phyloP scores from a whole-genome alignment of 140 eudicot genomes.

The Bidens hawaiensis region DNA sequence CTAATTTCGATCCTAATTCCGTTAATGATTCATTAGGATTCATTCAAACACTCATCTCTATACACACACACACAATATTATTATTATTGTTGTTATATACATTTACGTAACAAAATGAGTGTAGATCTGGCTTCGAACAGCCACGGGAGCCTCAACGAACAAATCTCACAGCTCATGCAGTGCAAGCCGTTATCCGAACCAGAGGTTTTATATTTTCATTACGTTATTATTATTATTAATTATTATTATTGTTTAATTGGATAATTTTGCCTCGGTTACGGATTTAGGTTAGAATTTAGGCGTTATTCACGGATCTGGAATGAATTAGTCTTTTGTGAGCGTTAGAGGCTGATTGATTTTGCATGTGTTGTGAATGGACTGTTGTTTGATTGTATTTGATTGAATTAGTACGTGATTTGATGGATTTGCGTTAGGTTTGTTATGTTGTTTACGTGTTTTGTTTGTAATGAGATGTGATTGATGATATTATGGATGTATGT shows the following conservation, averaged over 20 bases:
- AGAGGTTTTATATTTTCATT: slow-evolving; percentile 35
- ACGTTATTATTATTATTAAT: no score
- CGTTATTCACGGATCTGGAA: slow-evolving; percentile 12
- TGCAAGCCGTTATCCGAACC: slow-evolving; percentile 79
- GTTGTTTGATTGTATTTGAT: not conserved
- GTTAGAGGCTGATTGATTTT: no score
- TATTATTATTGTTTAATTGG: no score
- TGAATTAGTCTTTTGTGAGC: no score
- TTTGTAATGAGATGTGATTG: no score
- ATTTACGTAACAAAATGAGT: slow-evolving; percentile 38
- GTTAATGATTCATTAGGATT: no score
- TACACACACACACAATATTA: not conserved
- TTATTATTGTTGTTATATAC: no score
- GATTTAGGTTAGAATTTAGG: no score
- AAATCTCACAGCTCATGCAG: slow-evolving; percentile 82
- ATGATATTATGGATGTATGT: no score
- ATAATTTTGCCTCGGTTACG: no score
- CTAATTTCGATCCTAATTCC: no score
- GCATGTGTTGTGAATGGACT: not conserved
- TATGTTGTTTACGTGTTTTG: no score
- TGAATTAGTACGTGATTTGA: not conserved
- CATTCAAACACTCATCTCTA: not conserved
- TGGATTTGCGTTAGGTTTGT: not conserved
- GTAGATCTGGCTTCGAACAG: slow-evolving; percentile 56
- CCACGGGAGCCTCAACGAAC: slow-evolving; percentile 63